Conservation (phyloP, 805 yeast genomes). For the Candida incommunis region DNA sequence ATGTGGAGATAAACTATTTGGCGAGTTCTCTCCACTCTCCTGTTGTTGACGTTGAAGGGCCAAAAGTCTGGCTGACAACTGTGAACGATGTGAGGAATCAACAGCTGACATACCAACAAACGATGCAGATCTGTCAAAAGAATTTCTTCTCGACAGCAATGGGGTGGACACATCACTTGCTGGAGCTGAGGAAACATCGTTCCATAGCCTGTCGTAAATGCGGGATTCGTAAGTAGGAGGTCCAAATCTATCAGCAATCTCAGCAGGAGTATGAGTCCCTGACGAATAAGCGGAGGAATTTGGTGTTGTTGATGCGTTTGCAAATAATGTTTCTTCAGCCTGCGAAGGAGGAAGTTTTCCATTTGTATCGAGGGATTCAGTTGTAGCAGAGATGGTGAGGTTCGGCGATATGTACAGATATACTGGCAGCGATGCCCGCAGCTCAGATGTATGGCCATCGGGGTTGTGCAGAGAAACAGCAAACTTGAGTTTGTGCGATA, state of each 20-base stretch:
- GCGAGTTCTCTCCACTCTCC: conserved; percentile 5
- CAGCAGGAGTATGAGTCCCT: conserved; percentile 4
- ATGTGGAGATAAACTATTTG: background rate
- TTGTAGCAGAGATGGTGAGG: conserved; percentile 52
- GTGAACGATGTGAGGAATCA: conserved; percentile 22
- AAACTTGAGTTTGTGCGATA: conserved; percentile 79
- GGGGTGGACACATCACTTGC: conserved; percentile 26
- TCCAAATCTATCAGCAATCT: conserved; percentile 28
- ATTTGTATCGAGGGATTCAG: conserved; percentile 10
- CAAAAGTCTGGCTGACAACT: conserved; percentile 24
- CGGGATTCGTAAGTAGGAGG: conserved; percentile 81
- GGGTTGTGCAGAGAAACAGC: conserved; percentile 67
- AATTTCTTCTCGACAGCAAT: conserved; percentile 19
- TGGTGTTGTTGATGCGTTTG: conserved; percentile 6
- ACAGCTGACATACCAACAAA: conserved; percentile 15
- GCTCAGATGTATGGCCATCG: conserved; percentile 85
- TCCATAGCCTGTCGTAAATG: conserved; percentile 68
- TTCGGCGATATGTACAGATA: conserved; percentile 68
- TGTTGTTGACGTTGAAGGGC: conserved; percentile 23
- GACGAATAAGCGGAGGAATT: background rate
- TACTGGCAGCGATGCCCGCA: conserved; percentile 81
- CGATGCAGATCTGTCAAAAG: conserved; percentile 14
- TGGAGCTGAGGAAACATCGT: conserved; percentile 33
- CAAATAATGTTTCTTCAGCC: conserved; percentile 10
- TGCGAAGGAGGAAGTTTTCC: conserved; percentile 47